Percentiles rank a stretch among this genome's conserved stretches.
phyloP scores from a whole-genome alignment of 352 stramenopile genomes.

The Hyaloperonospora arabidopsidis region DNA sequence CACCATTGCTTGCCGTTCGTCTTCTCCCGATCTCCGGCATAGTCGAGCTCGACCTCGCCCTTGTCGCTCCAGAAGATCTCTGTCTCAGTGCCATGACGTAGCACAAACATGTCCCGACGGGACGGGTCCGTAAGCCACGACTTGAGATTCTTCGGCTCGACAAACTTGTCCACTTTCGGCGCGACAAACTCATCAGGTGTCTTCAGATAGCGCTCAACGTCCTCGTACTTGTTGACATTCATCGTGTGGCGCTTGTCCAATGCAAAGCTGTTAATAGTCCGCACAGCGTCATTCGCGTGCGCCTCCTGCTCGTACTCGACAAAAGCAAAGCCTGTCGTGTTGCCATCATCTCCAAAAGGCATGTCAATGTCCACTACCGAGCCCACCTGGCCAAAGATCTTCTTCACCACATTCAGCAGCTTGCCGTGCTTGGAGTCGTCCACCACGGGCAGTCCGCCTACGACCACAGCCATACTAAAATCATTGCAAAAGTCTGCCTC shows the following conservation, averaged over 20 bases:
- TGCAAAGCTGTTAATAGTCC: constrained; percentile 81
- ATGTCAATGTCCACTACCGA: constrained; percentile 72
- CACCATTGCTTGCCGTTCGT: constrained; percentile 94
- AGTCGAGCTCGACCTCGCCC: constrained; percentile 86
- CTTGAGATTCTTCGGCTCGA: constrained; percentile 89
- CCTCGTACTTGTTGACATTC: constrained; percentile 88
- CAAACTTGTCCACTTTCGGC: constrained; percentile 80
- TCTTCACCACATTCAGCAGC: constrained; percentile 77
- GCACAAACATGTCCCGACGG: constrained; percentile 91
- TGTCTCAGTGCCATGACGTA: constrained; percentile 93
- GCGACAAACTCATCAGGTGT: constrained; percentile 72
- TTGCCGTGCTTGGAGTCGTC: constrained; percentile 77
- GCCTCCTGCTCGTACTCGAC: constrained; percentile 74
- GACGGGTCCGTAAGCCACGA: constrained; percentile 89
- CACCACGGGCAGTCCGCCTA: constrained; percentile 69
- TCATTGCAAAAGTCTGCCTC: constrained; percentile 73
- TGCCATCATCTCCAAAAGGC: constrained; percentile 48
- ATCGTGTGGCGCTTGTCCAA: constrained; percentile 97
- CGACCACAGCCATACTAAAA: constrained; percentile 72
- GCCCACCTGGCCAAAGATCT: constrained; percentile 82
- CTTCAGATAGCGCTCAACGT: constrained; percentile 74
- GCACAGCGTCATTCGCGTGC: constrained; percentile 69
- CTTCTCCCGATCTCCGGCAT: constrained; percentile 94
- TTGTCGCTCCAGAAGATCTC: constrained; percentile 93
- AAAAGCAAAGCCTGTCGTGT: constrained; percentile 74